Base-by-base conservation (phyloP, 768 basidiomycete species). In the Russula sp. region DNA sequence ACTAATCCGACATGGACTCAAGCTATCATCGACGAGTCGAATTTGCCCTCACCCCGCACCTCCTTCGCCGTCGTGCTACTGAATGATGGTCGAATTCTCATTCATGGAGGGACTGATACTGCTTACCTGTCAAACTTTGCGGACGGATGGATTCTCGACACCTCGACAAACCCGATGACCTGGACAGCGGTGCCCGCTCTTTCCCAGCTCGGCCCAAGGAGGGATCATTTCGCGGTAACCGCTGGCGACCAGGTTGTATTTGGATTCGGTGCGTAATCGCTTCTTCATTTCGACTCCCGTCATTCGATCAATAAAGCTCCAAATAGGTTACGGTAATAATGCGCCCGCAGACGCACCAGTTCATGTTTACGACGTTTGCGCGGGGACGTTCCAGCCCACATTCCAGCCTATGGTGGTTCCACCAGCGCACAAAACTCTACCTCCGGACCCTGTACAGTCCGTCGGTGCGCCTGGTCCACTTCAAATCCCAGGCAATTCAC, bases 51-150 rank as follows among this genome's bases (percentile, higher is more conserved):
- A 20, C 77, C 85, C n/a, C 82, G 89, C 48, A 79, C 87, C 42
- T 83, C 80, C 39, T 91, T 88, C 65, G 86, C 81, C 2, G 78
- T 81, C 14, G 79, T 77, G 1, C 70, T 78, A 9, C 76, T 86
- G 37, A 73, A 78, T 22, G 78, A 78, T 42, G 81, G 80, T 40
- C 81, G 79, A 52, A 75, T 91, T 22, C 73, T 94, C 60, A 83
- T 95, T 16, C 89, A 92, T 22, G 94, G 94, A 5, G 94, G 94
- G 6, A 80, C 83, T 34, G 84, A 89, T 69, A 81, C 79, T 4
- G 70, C 62, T 2, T 66, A 75, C 55, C 80, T 85, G 68, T 77
- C 68, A 4, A 80, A 79, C n/a, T 80, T 78, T 60, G 76, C 72
- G 42, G 87, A 88, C 73, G 94, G 91, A 16, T 88, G 84, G 85